Conservation (phyloP, 2,329 filamentous ascomycete genomes). For the Eutypella sp. region DNA sequence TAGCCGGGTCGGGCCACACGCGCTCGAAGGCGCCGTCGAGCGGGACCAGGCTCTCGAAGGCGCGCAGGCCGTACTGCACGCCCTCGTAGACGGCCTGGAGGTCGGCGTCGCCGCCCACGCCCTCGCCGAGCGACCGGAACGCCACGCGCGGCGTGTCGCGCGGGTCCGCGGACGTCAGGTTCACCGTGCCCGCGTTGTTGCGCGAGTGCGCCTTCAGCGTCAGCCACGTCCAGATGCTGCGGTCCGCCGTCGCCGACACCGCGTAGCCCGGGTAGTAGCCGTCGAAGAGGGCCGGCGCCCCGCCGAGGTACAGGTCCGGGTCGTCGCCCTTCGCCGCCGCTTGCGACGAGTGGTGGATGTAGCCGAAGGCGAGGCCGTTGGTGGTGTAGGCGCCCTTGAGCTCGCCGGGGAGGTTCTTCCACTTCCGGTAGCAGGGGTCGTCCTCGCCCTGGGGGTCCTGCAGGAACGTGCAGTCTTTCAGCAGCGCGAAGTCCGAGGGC, state of each 20-base stretch:
- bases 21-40: conserved; percentile 16
- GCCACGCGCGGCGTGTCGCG: conserved; percentile 14
- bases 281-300: conserved; percentile 11
- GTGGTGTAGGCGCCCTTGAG: conserved; percentile 11
- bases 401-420: conserved; percentile 2
- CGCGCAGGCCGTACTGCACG: conserved; percentile 7
- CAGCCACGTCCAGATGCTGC: conserved; percentile 13
- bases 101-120: conserved; percentile 8
- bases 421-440: conserved; percentile 15
- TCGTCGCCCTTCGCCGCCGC: conserved; percentile 2
- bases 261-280: conserved; percentile 14
- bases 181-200: conserved; percentile 18
- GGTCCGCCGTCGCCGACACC: conserved; percentile 3
- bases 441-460: conserved; percentile 1
- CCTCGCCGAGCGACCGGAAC: conserved; percentile 12
- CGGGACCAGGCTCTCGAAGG: conserved; percentile 12
- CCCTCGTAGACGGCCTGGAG: conserved; percentile 14
- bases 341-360: conserved; percentile 8
- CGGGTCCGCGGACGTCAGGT: conserved; percentile 13
- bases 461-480: conserved; percentile 12
- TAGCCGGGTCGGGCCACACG: conserved; percentile 10
- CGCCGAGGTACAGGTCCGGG: conserved; percentile 13
- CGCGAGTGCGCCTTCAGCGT: conserved; percentile 17
- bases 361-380: conserved; percentile 16
- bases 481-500: conserved; percentile 9